Percentiles rank a stretch among this genome's conserved stretches.
Conservation (phyloP, 2,329 filamentous ascomycete species). For the Didymella sp. region DNA sequence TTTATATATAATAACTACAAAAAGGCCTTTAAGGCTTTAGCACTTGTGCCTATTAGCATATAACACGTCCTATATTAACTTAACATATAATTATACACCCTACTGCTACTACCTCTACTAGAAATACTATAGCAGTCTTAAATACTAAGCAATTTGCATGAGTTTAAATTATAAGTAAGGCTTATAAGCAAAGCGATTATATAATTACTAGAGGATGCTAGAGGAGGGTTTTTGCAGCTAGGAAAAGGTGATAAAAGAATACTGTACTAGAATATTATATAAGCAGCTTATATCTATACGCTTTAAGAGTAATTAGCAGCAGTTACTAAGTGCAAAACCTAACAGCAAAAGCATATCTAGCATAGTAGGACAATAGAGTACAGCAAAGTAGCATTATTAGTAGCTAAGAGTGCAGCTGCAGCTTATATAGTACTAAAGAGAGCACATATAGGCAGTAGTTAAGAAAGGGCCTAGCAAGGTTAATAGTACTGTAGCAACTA, state of each 20-base stretch:
- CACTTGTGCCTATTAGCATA: not conserved
- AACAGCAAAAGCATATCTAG: not conserved
- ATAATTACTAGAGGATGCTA: not conserved
- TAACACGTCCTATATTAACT: not conserved
- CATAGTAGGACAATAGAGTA: too few relatives aligned
- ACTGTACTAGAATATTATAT: not conserved
- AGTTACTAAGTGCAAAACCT: not conserved
- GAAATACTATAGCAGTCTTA: too few relatives aligned
- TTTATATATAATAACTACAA: not conserved
- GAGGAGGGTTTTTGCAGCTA: not conserved
- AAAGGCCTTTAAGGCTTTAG: conserved; percentile 1
- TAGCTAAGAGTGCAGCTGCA: too few relatives aligned
- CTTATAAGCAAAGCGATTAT: not conserved
- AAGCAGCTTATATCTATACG: not conserved
- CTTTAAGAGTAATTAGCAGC: not conserved
- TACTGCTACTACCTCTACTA: not conserved
- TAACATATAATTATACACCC: conserved; percentile 1
- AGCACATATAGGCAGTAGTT: too few relatives aligned
- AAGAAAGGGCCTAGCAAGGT: too few relatives aligned
- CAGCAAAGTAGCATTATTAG: too few relatives aligned
- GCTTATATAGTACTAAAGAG: too few relatives aligned
- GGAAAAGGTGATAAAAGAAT: not conserved
- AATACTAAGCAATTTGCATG: not conserved
- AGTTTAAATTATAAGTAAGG: not conserved
- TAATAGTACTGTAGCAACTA: too few relatives aligned